Base-by-base conservation (phyloP, 1,284 basidiomycete species). In the Baeospora myosura region DNA sequence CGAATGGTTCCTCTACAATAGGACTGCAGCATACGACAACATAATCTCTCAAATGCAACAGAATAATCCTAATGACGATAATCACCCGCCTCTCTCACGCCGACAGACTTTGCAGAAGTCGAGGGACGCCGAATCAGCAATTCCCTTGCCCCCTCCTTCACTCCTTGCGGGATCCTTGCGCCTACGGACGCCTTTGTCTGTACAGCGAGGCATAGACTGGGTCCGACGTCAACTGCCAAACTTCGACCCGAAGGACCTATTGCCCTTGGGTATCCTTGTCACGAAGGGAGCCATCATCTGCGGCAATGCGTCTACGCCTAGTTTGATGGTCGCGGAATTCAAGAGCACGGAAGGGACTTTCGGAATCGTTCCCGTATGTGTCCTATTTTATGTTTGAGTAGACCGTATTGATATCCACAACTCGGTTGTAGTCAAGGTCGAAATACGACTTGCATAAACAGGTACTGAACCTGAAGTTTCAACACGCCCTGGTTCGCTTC, bases 1-100 rank as follows among this genome's bases (percentile, higher is more conserved):
- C 26, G 90, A 97, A 61, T 89, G 86, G 80, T 89, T 89, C 60
- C 59, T 95, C 36, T 95, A 89, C 63, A 97, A 96, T 60, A 71
- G 81, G 42, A 93, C 88, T 1, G 76, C 88, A 2, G 81, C 89
- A 4, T 95, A 86, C 60, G 89, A 97, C 55, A 73, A 76, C 42
- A 91, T 97, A 34, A 64, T 93, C 16, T 72, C 82, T 21, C 78
- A 86, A 52, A 79, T 92, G 71, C 74, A 74, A 48, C 52, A 57
- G 17, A 61, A 63, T 38, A 47, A 59, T 37, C 45, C 64, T 1
- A 55, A 53, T 25, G 60, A n/a, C n/a, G n/a, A n/a, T n/a, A n/a
- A n/a, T n/a, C n/a, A 56, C 24, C 54, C 60, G 7, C 32, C 32
- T 33, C 32, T 18, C 7, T 33, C 32, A 8, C 44, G 29, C 18